Conservation (phyloP, 306 rosid genomes). For the Lathyrus aphaca region DNA sequence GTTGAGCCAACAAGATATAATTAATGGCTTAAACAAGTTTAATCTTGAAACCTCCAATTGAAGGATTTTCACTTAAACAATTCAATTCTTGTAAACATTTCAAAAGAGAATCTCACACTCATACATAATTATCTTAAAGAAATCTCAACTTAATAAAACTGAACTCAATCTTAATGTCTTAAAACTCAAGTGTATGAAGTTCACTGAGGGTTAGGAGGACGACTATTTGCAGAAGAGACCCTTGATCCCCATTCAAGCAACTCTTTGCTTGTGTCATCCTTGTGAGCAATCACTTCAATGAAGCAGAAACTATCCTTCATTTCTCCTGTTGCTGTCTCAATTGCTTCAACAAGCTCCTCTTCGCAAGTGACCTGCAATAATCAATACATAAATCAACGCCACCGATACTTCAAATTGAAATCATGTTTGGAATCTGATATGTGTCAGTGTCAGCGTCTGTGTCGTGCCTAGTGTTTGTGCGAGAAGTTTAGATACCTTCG, state of each 20-base stretch:
- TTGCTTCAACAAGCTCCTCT: conserved; percentile 64
- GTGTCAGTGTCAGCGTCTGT: neutral
- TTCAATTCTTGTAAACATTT: neutral
- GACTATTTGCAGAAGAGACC: conserved; percentile 48
- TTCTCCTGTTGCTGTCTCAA: conserved; percentile 49
- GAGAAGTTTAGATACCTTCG: conserved; percentile 49
- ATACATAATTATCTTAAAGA: conserved; percentile 4
- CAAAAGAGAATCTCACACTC: neutral
- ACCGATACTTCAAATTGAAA: neutral
- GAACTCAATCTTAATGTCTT: neutral
- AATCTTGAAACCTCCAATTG: too few relatives aligned
- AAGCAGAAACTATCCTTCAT: conserved; percentile 60
- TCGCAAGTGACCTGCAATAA: conserved; percentile 54
- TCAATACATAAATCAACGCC: neutral
- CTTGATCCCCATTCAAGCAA: conserved; percentile 71
- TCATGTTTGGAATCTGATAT: neutral
- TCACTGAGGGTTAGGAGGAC: conserved; percentile 52
- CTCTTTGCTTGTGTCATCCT: conserved; percentile 73
- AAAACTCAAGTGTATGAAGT: neutral
- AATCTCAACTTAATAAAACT: conserved; percentile 21
- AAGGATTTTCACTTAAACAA: neutral
- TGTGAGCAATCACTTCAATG: conserved; percentile 66
- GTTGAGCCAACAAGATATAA: too few relatives aligned
- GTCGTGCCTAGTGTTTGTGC: neutral
- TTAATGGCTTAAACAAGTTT: too few relatives aligned